Conservation (phyloP, 495 filamentous ascomycete species). For the Tuber indicum region DNA sequence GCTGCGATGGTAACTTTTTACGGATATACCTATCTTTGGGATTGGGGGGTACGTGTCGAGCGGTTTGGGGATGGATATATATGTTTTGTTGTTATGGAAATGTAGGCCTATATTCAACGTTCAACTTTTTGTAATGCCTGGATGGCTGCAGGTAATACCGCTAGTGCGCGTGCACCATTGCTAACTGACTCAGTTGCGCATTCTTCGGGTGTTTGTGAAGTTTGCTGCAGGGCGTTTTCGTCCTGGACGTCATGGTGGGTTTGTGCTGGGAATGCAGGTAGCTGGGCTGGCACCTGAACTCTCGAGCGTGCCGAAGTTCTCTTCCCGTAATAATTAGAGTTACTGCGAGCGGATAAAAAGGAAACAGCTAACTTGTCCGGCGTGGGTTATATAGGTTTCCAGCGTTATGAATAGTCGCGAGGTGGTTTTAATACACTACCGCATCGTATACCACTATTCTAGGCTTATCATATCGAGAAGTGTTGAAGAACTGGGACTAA, state of each 20-base stretch:
- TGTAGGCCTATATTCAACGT: neutral
- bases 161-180: no score
- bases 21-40: neutral
- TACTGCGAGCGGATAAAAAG: neutral
- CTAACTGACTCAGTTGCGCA: neutral
- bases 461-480: neutral
- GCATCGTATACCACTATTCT: neutral
- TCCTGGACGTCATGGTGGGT: neutral
- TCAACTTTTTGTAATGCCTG: neutral
- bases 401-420: neutral
- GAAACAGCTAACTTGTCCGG: neutral
- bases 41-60: neutral
- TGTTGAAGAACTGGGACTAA: neutral
- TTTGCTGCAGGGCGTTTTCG: neutral
- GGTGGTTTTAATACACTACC: neutral
- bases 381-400: neutral
- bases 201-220: neutral
- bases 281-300: neutral
- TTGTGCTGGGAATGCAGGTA: neutral
- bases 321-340: neutral
- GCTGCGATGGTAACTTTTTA: neutral
- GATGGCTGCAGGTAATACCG: neutral
- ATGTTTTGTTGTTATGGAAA: neutral
- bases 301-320: neutral
- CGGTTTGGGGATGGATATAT: neutral